These are phyloP conservation scores for Aphanomyces invadans DNA, from an alignment of 352 stramenopile species.

Conservation along the genomic window DNA sequence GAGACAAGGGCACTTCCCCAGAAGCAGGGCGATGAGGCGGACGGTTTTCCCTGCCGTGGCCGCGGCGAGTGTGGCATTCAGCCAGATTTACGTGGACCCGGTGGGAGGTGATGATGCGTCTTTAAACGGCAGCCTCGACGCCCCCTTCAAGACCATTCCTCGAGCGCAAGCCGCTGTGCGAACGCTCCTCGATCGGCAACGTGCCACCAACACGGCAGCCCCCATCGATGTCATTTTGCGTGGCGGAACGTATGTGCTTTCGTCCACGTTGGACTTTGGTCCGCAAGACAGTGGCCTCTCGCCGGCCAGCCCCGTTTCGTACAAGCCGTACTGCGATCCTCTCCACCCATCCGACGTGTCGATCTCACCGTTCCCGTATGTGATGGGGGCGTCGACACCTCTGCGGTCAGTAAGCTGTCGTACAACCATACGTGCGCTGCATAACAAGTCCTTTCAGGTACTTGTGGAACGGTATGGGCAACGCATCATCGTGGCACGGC, in stretches of 20 bases:
- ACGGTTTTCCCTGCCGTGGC: too few species aligned
- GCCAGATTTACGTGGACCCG: background rate
- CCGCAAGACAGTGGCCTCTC: slow-evolving; percentile 37
- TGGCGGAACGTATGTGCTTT: slow-evolving; percentile 44
- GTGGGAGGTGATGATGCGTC: slow-evolving; percentile 32
- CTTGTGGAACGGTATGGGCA: slow-evolving; percentile 60
- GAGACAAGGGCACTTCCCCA: too few species aligned
- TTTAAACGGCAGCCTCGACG: slow-evolving; percentile 37
- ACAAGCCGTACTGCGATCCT: slow-evolving; percentile 62
- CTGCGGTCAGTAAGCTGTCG: slow-evolving; percentile 32
- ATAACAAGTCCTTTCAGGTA: too few species aligned
- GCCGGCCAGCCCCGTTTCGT: slow-evolving; percentile 35
- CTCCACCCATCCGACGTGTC: slow-evolving; percentile 34
- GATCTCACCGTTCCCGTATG: slow-evolving; percentile 42
- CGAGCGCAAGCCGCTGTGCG: slow-evolving; percentile 39
- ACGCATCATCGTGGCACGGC: slow-evolving; percentile 36
- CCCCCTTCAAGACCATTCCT: slow-evolving; percentile 46
- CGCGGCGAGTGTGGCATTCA: background rate
- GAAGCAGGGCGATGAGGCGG: too few species aligned
- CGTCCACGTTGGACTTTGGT: slow-evolving; percentile 46
- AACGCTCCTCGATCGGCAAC: slow-evolving; percentile 26
- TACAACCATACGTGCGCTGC: too few species aligned
- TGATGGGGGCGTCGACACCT: slow-evolving; percentile 29
- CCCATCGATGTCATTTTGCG: slow-evolving; percentile 58
- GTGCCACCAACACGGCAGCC: slow-evolving; percentile 18